These are phyloP conservation scores for Aspergillus sp. DNA, from an alignment of 2,329 filamentous ascomycete genomes.

Conservation along the genomic window DNA sequence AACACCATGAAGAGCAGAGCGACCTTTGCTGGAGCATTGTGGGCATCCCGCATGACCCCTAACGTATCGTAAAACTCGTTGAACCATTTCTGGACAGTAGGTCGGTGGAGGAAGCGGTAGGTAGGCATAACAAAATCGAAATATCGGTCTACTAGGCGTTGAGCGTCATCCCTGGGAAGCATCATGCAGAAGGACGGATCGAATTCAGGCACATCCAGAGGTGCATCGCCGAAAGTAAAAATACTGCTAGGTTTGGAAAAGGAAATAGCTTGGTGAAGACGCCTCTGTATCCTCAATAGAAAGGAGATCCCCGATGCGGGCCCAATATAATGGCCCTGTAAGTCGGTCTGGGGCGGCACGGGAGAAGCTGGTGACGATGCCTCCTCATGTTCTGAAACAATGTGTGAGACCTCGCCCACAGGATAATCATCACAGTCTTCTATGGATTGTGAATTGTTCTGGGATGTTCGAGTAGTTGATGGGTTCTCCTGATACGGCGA, in stretches of 20 bases:
- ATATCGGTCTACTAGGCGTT: slow-evolving; percentile 35
- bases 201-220: slow-evolving; percentile 38
- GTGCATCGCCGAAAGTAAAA: slow-evolving; percentile 40
- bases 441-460: too few species aligned
- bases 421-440: too few species aligned
- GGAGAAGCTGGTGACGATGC: too few species aligned
- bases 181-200: slow-evolving; percentile 45
- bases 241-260: slow-evolving; percentile 7
- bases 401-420: background rate
- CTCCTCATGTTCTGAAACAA: background rate
- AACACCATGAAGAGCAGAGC: slow-evolving; percentile 11
- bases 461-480: too few species aligned
- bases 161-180: slow-evolving; percentile 29
- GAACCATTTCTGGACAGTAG: slow-evolving; percentile 43
- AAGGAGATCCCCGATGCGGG: slow-evolving; percentile 21
- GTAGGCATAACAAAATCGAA: slow-evolving; percentile 47
- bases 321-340: slow-evolving; percentile 21
- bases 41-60: slow-evolving; percentile 38
- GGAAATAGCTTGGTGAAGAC: slow-evolving; percentile 10
- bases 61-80: slow-evolving; percentile 47
- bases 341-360: slow-evolving; percentile 13
- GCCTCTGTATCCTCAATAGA: slow-evolving; percentile 18
- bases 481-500: too few species aligned
- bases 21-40: slow-evolving; percentile 38
- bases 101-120: slow-evolving; percentile 45